Base-by-base conservation (phyloP, 2,329 filamentous ascomycete species). In the Pseudogymnoascus sp. region DNA sequence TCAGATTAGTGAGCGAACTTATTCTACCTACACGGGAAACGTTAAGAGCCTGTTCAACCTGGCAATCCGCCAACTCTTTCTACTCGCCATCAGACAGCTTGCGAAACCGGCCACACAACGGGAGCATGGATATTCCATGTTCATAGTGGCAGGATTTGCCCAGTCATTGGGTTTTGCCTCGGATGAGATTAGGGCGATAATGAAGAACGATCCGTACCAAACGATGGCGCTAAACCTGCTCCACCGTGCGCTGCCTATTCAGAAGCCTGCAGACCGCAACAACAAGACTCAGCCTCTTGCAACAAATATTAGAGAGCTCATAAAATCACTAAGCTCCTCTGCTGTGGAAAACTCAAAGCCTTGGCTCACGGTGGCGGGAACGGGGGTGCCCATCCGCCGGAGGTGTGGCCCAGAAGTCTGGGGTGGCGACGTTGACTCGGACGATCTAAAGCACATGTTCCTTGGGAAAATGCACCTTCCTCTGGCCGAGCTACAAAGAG, bases 381-480 rank as follows among this genome's bases (percentile, higher is more conserved):
- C 18, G 43, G 61, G 50, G 7, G 61, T 59, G 28, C 58, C 63
- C 30, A 20, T 64, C 14, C 18, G 43, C n/a, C 41, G 61, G 18
- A 20, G 61, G 57, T 62, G 53, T 47, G 58, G 61, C 30, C 33
- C 7, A 12, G 33, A 36, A 12, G 33, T 36, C 12, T 36, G 33
- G 33, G 11, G 60, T 53, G 47, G 59, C 33, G 47, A 30, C 7
- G 28, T 30, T 22, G 63, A 64, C 30, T 47, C 25, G 9, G 4
- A 61, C 22, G 63, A 64, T 30, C 60, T 62, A 20, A 35, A 58
- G 35, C 58, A 64, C 38, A 60, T 64, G 35, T 64, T 64, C 37
- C 61, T 64, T 30, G 25, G 57, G 14, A 64, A 61, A 57, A 60
- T 64, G 57, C 50, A 64, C 39, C 50, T 57, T 43, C 63, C 59